A percentile compares a stretch with the other conserved stretches of the same genome.
These are phyloP conservation scores for Triadica sebifera DNA, from an alignment of 345 rosid species.

Conservation along the genomic window DNA sequence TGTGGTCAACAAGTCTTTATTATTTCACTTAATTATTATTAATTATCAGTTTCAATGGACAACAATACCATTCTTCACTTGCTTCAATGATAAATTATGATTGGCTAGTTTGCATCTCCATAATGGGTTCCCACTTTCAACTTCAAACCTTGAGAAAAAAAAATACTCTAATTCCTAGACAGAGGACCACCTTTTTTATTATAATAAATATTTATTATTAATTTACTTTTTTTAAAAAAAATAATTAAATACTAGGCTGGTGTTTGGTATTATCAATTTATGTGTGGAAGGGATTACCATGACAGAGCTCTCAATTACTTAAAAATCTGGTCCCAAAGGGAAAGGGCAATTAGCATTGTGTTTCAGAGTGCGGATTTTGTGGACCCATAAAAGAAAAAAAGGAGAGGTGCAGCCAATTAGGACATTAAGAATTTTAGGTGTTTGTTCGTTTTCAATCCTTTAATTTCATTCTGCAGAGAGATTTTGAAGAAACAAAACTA, in stretches of 20 bases:
- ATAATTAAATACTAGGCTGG: no score
- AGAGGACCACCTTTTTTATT: slow-evolving; percentile 21
- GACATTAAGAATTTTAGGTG: slow-evolving; percentile 24
- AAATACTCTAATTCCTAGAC: neutral
- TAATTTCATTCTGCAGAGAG: slow-evolving; percentile 17
- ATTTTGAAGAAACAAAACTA: neutral
- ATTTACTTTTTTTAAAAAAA: no score
- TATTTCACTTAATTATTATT: no score
- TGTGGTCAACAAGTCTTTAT: no score
- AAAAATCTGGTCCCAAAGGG: slow-evolving; percentile 20
- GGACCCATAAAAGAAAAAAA: slow-evolving; percentile 21
- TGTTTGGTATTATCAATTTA: no score
- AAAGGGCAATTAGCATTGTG: neutral
- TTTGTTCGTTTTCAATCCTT: slow-evolving; percentile 31
- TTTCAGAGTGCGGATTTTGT: slow-evolving; percentile 22
- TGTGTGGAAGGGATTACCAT: slow-evolving; percentile 15
- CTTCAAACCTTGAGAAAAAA: neutral
- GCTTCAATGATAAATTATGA: no score
- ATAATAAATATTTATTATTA: no score
- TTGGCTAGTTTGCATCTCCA: neutral
- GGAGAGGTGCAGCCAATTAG: slow-evolving; percentile 22
- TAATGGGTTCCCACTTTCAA: no score
- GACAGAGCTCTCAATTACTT: slow-evolving; percentile 21
- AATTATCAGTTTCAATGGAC: neutral
- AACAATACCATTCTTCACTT: neutral